Conservation (phyloP, 2,329 filamentous ascomycete species). For the Fusarium algeriense region DNA sequence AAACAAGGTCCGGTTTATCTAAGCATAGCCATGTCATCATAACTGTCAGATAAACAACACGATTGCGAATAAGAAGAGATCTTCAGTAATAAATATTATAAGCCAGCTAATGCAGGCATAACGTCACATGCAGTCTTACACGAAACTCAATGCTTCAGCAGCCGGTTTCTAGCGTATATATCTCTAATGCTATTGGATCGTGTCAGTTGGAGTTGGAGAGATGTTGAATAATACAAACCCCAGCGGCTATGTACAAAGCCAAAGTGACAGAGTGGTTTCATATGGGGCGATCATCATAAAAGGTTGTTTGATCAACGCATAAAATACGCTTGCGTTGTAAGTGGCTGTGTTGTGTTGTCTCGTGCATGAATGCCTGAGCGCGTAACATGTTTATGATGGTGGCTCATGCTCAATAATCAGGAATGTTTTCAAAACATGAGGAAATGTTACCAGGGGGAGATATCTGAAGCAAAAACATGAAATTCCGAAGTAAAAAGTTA, state of each 20-base stretch:
- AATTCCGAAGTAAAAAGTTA: no score
- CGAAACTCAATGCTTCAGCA: constrained; percentile 17
- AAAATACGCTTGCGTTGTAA: not conserved
- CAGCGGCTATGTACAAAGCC: not conserved
- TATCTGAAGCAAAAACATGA: no score
- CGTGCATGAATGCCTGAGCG: constrained; percentile 15
- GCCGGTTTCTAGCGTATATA: constrained; percentile 10
- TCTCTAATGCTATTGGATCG: constrained; percentile 8
- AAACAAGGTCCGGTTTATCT: constrained; percentile 7
- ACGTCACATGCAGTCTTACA: constrained; percentile 5
- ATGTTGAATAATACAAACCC: constrained; percentile 10
- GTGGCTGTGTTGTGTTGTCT: not conserved
- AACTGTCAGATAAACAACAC: constrained; percentile 6
- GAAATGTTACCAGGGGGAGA: no score
- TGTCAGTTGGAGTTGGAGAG: not conserved
- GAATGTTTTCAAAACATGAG: not conserved
- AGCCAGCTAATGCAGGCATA: not conserved
- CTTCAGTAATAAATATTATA: not conserved
- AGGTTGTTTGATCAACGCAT: constrained; percentile 6
- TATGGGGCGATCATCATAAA: not conserved
- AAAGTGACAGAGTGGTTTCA: constrained; percentile 16
- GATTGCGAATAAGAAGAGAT: constrained; percentile 21
- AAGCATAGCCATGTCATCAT: constrained; percentile 7
- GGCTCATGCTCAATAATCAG: not conserved
- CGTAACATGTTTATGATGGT: not conserved